Evolutionary conservation across 257 asterid genomes (phyloP), one percentile per base, ranked within the genome.

Genomic region (Solanum microdontum): DNA sequence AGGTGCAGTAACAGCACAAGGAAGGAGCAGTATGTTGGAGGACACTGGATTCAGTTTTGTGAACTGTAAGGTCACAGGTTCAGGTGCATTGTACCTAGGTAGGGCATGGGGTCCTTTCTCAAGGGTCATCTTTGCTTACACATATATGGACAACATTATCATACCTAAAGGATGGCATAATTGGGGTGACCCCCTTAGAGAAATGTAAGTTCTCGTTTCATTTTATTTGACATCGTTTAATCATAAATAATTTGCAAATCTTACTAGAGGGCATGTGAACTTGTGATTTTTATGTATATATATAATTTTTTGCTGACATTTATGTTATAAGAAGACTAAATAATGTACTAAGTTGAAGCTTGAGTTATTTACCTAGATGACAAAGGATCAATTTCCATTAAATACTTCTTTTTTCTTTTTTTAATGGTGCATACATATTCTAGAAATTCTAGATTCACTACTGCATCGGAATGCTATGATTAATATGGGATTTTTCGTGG

Each of bases 31-130:
- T 88, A 88, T 94, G 69, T 85, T 95, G 45, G 98, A 97, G 1
- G 98, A 92, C 92, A 94, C 93, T 0, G 99, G 99, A 0, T 97
- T 97, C 33, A 93, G 98, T 5, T 97, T 97, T 60, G 96, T 95
- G 23, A 94, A 93, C 87, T 97, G 99, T 86, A 94, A 90, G 91
- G 98, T 97, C 83, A 97, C 98, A 36, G 99, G 99, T 0, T 95
- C 99, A 7, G 98, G 98, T 10, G 97, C 97, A 21, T 91, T 97
- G 80, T 97, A 93, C 95, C 94, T 97, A 1, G 99, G 99, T 74
- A 92, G 99, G 94, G 99, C 99, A 14, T 97, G 99, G 98, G 98
- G 98, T 6, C 98, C 99, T 3, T 97, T 97, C 83, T 97, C 99
- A 0, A 94, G 98, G 91, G 99, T 97, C 3, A 92, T 97, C 23